Evolutionary conservation across 1,284 basidiomycete species (phyloP), one percentile per base, ranked within the genome.

Genomic region (Puccinia polysora): DNA sequence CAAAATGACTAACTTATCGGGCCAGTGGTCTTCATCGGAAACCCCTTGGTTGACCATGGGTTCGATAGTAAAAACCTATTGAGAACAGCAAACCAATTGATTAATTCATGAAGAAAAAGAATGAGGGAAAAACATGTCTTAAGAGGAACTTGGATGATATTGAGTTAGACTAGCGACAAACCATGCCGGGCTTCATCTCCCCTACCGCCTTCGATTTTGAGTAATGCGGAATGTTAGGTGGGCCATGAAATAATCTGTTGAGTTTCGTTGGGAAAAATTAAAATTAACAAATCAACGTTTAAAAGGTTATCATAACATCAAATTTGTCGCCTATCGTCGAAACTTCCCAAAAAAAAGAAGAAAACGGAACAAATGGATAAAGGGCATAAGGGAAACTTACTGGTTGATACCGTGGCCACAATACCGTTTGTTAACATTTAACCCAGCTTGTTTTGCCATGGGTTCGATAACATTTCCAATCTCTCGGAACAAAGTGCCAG

Each of bases 371-470:
- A 1, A 6, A 53, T 15, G 43, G 23, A 36, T 3, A 56, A 32
- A 1, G n/a, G n/a, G n/a, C n/a, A n/a, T n/a, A n/a, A n/a, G n/a
- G 2, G 30, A 32, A 14, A 72, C 72, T 12, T 25, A 76, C 75
- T 90, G 82, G 79, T 95, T 88, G 78, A 95, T 86, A 38, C 93
- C 93, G 79, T 97, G 93, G 4, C 91, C 93, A 6, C 89, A 91
- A 80, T 94, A 97, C 59, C 87, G 86, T 77, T 90, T 85, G 40
- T 96, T 91, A 56, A 89, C 88, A 20, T 88, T 85, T 81, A 90
- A 95, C 12, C 88, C 88, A 73, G 87, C 86, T 25, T 86, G 84
- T 75, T 87, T 86, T 70, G 89, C 88, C 73, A 93, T 83, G 20
- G 89, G 89, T 79, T 96, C 92, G 76, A 84, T 83, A 74, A 81